These are phyloP conservation scores for Geranium incanum DNA, from an alignment of 441 rosid species.

Conservation along the genomic window DNA sequence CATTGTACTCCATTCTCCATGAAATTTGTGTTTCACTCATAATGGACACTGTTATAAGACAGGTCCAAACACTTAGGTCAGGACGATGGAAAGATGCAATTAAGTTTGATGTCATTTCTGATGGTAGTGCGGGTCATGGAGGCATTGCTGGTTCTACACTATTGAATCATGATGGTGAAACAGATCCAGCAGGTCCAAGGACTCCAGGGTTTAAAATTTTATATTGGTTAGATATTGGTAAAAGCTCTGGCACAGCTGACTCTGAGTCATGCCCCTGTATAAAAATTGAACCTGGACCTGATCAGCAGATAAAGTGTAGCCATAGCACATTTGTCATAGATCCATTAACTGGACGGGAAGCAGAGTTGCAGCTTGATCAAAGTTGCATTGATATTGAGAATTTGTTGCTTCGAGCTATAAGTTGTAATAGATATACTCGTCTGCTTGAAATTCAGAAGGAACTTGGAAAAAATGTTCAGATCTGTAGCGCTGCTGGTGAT, in stretches of 20 bases:
- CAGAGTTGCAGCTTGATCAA: constrained; percentile 66
- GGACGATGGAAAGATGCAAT: constrained; percentile 98
- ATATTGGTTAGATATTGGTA: constrained; percentile 78
- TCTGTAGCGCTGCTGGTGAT: constrained; percentile 58
- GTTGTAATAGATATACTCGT: constrained; percentile 83
- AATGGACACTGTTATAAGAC: constrained; percentile 95
- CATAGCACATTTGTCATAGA: constrained; percentile 83
- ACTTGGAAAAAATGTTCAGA: constrained; percentile 57
- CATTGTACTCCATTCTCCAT: constrained; percentile 72
- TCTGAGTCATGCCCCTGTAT: constrained; percentile 54
- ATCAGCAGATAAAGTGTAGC: constrained; percentile 65
- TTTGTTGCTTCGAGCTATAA: constrained; percentile 76
- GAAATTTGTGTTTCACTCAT: constrained; percentile 79
- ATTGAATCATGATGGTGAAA: constrained; percentile 71
- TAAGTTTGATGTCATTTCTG: constrained; percentile 75
- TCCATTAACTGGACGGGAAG: constrained; percentile 72
- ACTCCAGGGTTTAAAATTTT: constrained; percentile 82
- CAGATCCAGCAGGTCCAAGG: constrained; percentile 62
- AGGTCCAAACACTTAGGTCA: constrained; percentile 74
- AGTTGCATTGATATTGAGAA: constrained; percentile 89
- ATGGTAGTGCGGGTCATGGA: constrained; percentile 31
- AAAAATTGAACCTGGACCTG: constrained; percentile 85
- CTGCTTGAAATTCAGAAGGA: constrained; percentile 92
- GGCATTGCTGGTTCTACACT: constrained; percentile 40
- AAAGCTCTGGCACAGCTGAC: constrained; percentile 41